Conservation (phyloP, 192 early-diverging fungal genomes). For the Backusella tuberculispora region DNA sequence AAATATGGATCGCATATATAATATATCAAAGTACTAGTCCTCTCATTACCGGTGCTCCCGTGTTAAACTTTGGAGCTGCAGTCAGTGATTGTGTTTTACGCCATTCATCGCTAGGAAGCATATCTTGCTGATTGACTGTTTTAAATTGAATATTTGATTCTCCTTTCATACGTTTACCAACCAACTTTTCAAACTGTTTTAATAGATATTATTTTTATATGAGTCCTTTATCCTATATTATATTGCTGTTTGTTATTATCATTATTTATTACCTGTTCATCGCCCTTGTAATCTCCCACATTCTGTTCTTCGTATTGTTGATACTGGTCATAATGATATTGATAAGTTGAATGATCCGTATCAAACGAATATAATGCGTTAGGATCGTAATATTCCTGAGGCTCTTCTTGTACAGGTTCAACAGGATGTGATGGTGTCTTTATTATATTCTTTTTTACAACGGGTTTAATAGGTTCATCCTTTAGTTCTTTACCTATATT, state of each 20-base stretch:
- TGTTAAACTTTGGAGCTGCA: slow-evolving; percentile 26
- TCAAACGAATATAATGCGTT: slow-evolving; percentile 38
- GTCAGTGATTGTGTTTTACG: slow-evolving; percentile 22
- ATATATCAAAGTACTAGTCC: not conserved
- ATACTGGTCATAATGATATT: slow-evolving; percentile 28
- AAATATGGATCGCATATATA: not conserved
- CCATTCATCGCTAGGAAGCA: slow-evolving; percentile 36
- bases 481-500: slow-evolving; percentile 2
- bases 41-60: not conserved
- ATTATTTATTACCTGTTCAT: slow-evolving; percentile 14
- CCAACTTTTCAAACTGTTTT: slow-evolving; percentile 29
- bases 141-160: slow-evolving; percentile 31
- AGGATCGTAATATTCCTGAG: slow-evolving; percentile 29
- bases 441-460: not conserved
- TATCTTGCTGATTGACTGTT: slow-evolving; percentile 36
- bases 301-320: slow-evolving; percentile 12
- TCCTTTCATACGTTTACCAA: slow-evolving; percentile 32
- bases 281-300: slow-evolving; percentile 1
- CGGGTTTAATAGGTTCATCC: slow-evolving; percentile 13
- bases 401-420: not conserved
- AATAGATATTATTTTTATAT: not conserved
- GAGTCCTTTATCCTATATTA: too few species aligned
- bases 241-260: not conserved
- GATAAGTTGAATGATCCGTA: slow-evolving; percentile 30
- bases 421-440: not conserved